Conservation (phyloP, 176 grass and related monocot species). For the Oryza coarctata region DNA sequence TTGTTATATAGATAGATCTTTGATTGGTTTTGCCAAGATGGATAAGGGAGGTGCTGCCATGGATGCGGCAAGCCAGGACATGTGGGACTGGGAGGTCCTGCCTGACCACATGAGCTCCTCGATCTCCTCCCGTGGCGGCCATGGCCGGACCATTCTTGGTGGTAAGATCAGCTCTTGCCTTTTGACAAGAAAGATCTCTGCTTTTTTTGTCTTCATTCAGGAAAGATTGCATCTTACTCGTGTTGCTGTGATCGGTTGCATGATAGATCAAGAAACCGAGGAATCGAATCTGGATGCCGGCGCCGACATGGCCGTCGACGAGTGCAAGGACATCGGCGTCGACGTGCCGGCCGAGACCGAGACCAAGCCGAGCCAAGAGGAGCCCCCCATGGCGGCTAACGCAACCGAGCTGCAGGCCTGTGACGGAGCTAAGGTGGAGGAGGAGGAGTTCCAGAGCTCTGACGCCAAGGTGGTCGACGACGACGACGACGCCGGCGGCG, state of each 20-base stretch:
- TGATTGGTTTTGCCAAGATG: constrained; percentile 12
- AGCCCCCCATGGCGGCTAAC: background rate
- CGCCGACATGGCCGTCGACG: background rate
- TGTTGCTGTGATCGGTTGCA: background rate
- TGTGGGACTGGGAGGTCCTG: constrained; percentile 95
- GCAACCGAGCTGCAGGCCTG: background rate
- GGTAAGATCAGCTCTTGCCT: constrained; percentile 24
- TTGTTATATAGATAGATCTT: background rate
- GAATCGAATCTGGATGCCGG: background rate
- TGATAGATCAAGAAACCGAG: constrained; percentile 6
- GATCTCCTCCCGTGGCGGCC: background rate
- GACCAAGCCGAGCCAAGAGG: constrained; percentile 13
- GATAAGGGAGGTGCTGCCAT: constrained; percentile 10
- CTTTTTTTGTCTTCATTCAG: background rate
- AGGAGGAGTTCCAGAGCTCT: constrained; percentile 17
- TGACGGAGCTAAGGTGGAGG: constrained; percentile 18
- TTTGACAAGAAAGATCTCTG: background rate
- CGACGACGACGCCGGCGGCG: background rate
- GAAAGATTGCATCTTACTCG: background rate
- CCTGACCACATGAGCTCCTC: constrained; percentile 43
- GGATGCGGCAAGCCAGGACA: constrained; percentile 34
- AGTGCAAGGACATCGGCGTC: constrained; percentile 73
- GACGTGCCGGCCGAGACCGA: constrained; percentile 21
- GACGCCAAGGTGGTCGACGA: background rate
- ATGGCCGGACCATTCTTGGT: background rate